Base-by-base conservation (phyloP, 192 early-diverging fungal genomes). In the Phlyctochytrium arcticum region DNA sequence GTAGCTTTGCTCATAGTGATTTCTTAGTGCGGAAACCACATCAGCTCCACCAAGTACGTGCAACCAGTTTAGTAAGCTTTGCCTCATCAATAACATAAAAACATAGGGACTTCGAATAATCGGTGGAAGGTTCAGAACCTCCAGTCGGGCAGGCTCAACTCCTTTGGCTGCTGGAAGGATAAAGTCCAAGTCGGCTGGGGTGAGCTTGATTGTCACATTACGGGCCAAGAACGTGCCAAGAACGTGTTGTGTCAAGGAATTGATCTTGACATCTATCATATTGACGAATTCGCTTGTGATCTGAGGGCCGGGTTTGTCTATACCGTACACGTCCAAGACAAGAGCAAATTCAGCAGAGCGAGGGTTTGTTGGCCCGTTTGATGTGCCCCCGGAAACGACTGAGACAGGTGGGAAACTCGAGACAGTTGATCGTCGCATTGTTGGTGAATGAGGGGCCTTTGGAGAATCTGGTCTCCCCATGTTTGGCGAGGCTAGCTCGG, bases 181-280 rank as follows among this genome's bases (percentile, higher is more conserved):
- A 59, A 93, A 92, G 32, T 91, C 89, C 17, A 89, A 76, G 73
- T 93, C 91, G 10, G 85, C 81, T 10, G 67, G 76, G 4, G 87
- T 83, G 2, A 90, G 69, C 53, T 86, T 89, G 8, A 82, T 66
- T 0, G 79, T 79, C 33, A 82, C 70, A 63, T 90, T 93, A 34
- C 91, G 75, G 12, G 84, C 81, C 17, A 92, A 72, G 36, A 85
- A 88, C 27, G 80, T 79, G 15, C 78, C 75, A 3, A 92, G 76
- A 7, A 85, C 83, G 19, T 67, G 69, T 35, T 89, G 81, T 5
- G 87, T 86, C 9, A 85, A 73, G 2, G 71, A 65, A 36, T 75
- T 84, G 7, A 93, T 71, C 49, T 83, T 81, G 26, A 59, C 75
- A 33, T 91, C 88, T 10, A 93, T 75, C 55, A 87, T 69, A 3